These are phyloP conservation scores for Hypoxylon sp. DNA, from an alignment of 2,329 filamentous ascomycete genomes.

Conservation along the genomic window DNA sequence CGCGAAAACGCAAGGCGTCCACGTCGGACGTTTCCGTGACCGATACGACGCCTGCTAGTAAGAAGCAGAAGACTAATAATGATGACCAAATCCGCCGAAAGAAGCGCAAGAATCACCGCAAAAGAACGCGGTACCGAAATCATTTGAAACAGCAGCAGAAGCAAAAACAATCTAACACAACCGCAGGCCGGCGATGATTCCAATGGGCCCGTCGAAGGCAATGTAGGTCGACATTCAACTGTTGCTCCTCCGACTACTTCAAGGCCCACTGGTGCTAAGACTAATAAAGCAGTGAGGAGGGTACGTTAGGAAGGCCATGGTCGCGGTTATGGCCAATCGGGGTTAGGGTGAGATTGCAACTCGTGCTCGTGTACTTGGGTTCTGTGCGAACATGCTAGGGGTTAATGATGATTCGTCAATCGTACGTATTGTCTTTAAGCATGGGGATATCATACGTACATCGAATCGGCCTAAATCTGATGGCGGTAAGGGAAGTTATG, in stretches of 20 bases:
- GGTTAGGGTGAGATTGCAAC: not conserved
- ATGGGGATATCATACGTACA: not conserved
- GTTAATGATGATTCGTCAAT: not conserved
- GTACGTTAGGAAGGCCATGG: not conserved
- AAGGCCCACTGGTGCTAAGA: constrained; percentile 8
- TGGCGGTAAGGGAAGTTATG: not conserved
- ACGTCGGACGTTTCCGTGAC: not conserved
- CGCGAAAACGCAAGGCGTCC: constrained; percentile 12
- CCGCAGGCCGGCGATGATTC: not conserved
- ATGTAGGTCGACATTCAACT: not conserved
- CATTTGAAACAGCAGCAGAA: not conserved
- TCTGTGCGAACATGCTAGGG: not conserved
- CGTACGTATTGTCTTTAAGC: not conserved
- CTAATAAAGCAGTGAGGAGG: not conserved
- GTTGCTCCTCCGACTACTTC: constrained; percentile 4
- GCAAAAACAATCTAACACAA: not conserved
- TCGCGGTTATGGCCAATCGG: not conserved
- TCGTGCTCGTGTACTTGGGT: not conserved
- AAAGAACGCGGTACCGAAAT: constrained; percentile 6
- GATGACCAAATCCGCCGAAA: not conserved
- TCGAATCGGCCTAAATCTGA: not conserved
- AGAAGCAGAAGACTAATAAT: constrained; percentile 16
- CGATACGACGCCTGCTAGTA: not conserved
- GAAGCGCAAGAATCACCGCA: not conserved
- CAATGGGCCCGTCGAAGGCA: not conserved